phyloP scores from a whole-genome alignment of 176 grass and related monocot genomes.

The Oryza meyeriana region DNA sequence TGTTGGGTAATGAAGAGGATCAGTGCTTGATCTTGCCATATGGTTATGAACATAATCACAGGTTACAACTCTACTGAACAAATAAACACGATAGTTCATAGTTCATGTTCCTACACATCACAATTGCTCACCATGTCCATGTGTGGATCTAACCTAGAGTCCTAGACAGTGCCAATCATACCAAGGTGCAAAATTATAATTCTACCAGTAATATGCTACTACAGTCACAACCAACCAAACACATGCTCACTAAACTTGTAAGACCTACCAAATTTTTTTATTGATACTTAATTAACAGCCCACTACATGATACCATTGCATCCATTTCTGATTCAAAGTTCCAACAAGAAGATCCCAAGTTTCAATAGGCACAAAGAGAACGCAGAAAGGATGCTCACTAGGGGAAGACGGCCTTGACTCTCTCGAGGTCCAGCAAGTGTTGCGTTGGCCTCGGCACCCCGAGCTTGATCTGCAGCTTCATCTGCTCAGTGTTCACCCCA shows the following conservation, averaged over 20 bases:
- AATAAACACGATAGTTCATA: not conserved
- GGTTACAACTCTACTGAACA: not conserved
- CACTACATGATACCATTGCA: slow-evolving; percentile 7
- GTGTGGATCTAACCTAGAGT: not conserved
- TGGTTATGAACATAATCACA: not conserved
- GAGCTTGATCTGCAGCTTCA: slow-evolving; percentile 96
- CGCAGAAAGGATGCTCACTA: slow-evolving; percentile 52
- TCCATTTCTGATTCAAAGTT: not conserved
- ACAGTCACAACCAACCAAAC: not conserved
- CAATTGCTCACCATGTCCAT: not conserved
- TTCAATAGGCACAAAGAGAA: not conserved
- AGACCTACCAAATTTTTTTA: not conserved
- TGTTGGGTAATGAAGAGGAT: not conserved
- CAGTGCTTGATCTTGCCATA: not conserved
- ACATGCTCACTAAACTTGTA: not conserved
- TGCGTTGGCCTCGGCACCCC: slow-evolving; percentile 72
- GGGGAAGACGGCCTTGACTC: slow-evolving; percentile 86
- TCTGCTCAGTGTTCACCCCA: slow-evolving; percentile 88
- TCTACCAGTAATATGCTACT: not conserved
- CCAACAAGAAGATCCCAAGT: slow-evolving; percentile 7
- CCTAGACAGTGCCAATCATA: not conserved
- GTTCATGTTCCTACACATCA: not conserved
- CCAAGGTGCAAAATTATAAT: not conserved
- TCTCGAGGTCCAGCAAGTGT: slow-evolving; percentile 67
- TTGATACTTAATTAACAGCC: not conserved